phyloP scores from a whole-genome alignment of 768 basidiomycete genomes.

The Suillus occidentalis region DNA sequence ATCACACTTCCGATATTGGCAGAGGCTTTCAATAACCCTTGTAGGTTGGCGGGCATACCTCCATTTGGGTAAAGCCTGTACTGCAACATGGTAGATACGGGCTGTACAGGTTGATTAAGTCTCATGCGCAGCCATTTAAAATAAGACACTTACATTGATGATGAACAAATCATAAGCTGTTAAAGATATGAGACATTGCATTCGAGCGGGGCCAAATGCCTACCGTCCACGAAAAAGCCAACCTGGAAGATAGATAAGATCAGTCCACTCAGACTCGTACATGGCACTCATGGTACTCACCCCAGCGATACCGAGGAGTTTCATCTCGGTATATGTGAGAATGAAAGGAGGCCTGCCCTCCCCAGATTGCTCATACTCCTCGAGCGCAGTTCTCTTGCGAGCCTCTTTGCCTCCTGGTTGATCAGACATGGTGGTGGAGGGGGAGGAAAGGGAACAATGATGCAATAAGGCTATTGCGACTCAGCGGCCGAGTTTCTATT shows the following conservation, averaged over 20 bases:
- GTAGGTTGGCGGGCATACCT: conserved; percentile 50
- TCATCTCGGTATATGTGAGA: conserved; percentile 49
- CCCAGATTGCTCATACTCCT: conserved; percentile 28
- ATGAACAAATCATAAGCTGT: conserved; percentile 71
- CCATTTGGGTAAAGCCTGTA: conserved; percentile 58
- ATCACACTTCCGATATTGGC: conserved; percentile 76
- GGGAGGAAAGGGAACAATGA: not conserved
- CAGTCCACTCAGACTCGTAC: conserved; percentile 5
- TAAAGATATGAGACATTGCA: conserved; percentile 6
- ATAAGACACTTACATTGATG: conserved; percentile 50
- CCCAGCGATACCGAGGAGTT: conserved; percentile 61
- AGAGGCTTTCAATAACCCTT: conserved; percentile 64
- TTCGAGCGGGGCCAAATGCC: conserved; percentile 15
- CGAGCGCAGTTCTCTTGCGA: conserved; percentile 15
- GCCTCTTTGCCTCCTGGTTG: not conserved
- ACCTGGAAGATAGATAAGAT: conserved; percentile 38
- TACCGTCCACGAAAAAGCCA: conserved; percentile 73
- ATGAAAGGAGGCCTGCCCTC: conserved; percentile 38
- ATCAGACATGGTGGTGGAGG: not conserved
- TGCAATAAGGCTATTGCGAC: not conserved
- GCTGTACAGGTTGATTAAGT: conserved; percentile 35
- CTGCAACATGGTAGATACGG: conserved; percentile 67
- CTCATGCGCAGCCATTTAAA: not conserved
- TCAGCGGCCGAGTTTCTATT: not conserved
- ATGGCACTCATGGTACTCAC: conserved; percentile 33